Evolutionary conservation across 805 yeast species (phyloP).

Genomic region (Suhomyces prunicola): DNA sequence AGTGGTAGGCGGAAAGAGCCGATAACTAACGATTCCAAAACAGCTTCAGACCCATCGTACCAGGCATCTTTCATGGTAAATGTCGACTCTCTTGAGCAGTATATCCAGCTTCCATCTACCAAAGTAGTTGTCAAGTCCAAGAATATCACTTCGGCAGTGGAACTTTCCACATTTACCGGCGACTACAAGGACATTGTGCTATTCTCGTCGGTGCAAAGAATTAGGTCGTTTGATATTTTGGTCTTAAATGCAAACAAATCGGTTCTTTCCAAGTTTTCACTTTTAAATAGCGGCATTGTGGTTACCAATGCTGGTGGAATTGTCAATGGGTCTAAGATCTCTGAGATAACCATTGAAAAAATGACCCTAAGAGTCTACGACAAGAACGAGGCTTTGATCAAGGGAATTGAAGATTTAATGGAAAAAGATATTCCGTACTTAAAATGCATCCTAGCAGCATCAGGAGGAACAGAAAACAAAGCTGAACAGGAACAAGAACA

Average conservation of each 20-base stretch:
- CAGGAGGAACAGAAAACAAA: not conserved
- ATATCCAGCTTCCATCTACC: not conserved
- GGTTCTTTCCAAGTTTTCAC: conserved; percentile 1
- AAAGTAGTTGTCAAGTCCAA: not conserved
- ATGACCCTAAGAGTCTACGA: conserved; percentile 7
- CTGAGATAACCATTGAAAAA: conserved; percentile 7
- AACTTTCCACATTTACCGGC: not conserved
- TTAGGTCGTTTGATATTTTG: conserved; percentile 2
- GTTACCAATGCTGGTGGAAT: conserved; percentile 13
- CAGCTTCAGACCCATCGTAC: not conserved
- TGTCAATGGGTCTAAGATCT: conserved; percentile 10
- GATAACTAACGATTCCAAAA: not conserved
- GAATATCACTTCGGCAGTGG: not conserved
- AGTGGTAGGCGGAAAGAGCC: not conserved
- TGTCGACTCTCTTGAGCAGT: not conserved
- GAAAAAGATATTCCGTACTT: conserved; percentile 14
- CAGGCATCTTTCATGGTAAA: not conserved
- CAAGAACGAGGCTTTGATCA: conserved; percentile 8
- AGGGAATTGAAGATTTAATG: conserved; percentile 8
- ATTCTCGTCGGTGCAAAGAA: conserved; percentile 1
- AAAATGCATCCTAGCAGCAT: not conserved
- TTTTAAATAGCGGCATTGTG: conserved; percentile 5
- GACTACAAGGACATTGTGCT: not conserved
- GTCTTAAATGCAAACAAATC: conserved; percentile 7
- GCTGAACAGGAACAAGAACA: not conserved